Conservation (phyloP, 768 basidiomycete genomes). For the Amanita brunnescens region DNA sequence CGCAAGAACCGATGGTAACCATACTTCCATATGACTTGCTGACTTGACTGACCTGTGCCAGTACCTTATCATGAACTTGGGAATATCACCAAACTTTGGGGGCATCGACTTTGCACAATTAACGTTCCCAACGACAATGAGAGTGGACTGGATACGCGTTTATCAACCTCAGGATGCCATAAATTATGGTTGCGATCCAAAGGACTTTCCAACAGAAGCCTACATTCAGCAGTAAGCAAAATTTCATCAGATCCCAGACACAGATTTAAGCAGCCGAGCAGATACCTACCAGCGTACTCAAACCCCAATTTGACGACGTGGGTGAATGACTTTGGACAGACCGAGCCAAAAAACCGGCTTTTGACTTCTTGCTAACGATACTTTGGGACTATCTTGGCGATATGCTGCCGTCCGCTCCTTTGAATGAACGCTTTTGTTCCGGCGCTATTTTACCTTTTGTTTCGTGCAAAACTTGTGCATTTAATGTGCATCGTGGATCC, state of each 20-base stretch:
- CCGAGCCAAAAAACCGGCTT: conserved; percentile 61
- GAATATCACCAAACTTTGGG: conserved; percentile 74
- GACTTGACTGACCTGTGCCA: conserved; percentile 18
- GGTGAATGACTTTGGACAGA: conserved; percentile 51
- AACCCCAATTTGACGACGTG: conserved; percentile 79
- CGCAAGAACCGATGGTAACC: conserved; percentile 77
- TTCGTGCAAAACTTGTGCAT: conserved; percentile 2
- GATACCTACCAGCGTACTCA: conserved; percentile 63
- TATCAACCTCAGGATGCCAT: conserved; percentile 66
- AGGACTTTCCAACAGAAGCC: conserved; percentile 64
- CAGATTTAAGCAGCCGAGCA: conserved; percentile 12
- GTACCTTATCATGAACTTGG: conserved; percentile 83
- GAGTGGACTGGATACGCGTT: conserved; percentile 82
- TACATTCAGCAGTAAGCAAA: conserved; percentile 66
- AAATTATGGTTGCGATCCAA: conserved; percentile 83
- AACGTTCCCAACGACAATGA: conserved; percentile 66
- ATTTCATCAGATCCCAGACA: background rate
- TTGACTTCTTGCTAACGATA: conserved; percentile 45
- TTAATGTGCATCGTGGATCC: conserved; percentile 1
- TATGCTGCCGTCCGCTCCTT: conserved; percentile 6
- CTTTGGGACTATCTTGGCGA: background rate
- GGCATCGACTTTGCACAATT: conserved; percentile 62
- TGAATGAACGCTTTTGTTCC: background rate
- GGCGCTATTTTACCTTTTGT: background rate
- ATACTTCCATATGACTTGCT: background rate